phyloP scores from a whole-genome alignment of 257 asterid genomes.

The Ballota nigra region DNA sequence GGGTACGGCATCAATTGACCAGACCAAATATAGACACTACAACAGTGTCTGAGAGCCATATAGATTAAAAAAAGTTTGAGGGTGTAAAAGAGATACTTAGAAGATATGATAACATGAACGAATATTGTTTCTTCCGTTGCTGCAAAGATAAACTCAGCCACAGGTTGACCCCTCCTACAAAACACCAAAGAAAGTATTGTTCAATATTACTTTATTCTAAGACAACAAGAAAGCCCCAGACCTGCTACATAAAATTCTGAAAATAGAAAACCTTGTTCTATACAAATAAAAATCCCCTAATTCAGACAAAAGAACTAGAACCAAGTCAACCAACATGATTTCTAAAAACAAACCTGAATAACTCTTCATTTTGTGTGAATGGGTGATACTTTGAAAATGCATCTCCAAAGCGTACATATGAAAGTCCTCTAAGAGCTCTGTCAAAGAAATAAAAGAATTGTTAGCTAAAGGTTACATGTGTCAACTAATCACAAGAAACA shows the following conservation, averaged over 20 bases:
- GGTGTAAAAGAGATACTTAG: conserved; percentile 52
- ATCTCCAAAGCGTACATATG: conserved; percentile 89
- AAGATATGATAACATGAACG: conserved; percentile 87
- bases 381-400: conserved; percentile 87
- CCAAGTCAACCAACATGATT: conserved; percentile 6
- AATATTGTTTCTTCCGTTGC: conserved; percentile 94
- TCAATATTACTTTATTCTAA: not conserved
- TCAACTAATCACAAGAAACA: conserved; percentile 28
- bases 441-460: conserved; percentile 31
- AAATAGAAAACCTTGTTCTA: not conserved
- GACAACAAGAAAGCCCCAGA: conserved; percentile 14
- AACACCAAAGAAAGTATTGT: conserved; percentile 15
- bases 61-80: conserved; percentile 13
- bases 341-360: conserved; percentile 61
- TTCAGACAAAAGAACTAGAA: conserved; percentile 15
- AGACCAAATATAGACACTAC: conserved; percentile 9
- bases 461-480: conserved; percentile 24
- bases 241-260: not conserved
- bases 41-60: conserved; percentile 5
- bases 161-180: conserved; percentile 95
- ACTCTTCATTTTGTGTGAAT: conserved; percentile 74
- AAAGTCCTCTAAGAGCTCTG: conserved; percentile 86
- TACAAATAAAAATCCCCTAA: not conserved
- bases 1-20: conserved; percentile 6
- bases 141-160: conserved; percentile 87